phyloP scores from a whole-genome alignment of 1,284 basidiomycete species.

The Gomphus bonarii region DNA sequence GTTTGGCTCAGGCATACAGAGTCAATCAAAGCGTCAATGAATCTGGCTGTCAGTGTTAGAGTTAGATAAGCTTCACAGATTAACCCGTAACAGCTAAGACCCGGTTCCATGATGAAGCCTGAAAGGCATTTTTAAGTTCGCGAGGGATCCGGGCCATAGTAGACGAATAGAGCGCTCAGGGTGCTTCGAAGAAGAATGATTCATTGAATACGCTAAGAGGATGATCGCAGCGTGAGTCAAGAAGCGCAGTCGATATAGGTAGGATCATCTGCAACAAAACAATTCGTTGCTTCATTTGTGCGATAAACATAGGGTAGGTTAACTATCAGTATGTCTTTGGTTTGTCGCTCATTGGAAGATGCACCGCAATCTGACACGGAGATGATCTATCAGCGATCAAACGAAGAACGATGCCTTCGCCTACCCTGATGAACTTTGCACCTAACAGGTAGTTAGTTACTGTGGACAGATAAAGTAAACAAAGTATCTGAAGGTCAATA shows the following conservation, averaged over 20 bases:
- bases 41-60: not conserved
- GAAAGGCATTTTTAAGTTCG: not conserved
- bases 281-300: not conserved
- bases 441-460: not conserved
- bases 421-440: not conserved
- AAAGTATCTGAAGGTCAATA: not conserved
- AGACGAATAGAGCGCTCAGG: not conserved
- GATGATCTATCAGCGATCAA: not conserved
- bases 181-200: not conserved
- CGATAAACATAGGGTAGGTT: not conserved
- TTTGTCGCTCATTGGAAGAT: not conserved
- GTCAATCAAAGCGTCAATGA: not conserved
- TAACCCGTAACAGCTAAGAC: not conserved
- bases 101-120: not conserved
- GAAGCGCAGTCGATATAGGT: not conserved
- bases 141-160: not conserved
- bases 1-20: not conserved
- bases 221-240: not conserved
- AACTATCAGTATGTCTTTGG: not conserved
- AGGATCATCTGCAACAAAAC: not conserved
- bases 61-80: not conserved
- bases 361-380: not conserved
- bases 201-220: not conserved
- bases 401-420: not conserved
- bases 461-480: not conserved